Base-by-base conservation (phyloP, 495 filamentous ascomycete species). In the Talaromyces ruber region DNA sequence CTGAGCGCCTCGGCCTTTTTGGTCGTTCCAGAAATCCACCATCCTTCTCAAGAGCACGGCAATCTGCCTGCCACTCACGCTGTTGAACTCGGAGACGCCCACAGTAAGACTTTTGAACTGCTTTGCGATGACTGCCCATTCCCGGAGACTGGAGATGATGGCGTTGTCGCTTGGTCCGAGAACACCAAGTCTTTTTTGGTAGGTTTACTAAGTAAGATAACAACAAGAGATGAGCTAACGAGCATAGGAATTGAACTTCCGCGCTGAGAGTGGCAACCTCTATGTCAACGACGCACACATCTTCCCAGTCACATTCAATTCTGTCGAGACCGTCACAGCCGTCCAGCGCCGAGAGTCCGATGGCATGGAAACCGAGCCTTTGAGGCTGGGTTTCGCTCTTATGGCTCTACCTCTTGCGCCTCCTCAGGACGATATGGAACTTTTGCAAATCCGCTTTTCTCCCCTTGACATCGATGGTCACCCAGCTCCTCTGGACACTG, bases 71-170 rank as follows among this genome's bases (percentile, higher is more conserved):
- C 72, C 34, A 50, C 72, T 51, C 64, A 72, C 25, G 71, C 73
- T 0, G 24, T 76, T 30, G 64, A 70, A 37, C 53, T 70, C n/a
- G 64, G 70, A 30, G 67, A 74, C 25, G 64, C 69, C 7, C 68
- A 67, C 32, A 67, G 70, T 53, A 67, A 72, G 52, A 63, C 67
- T 5, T 62, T 83, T 45, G 68, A 71, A 11, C 64, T 83, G 9
- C 67, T 72, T 43, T 83, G 81, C 66, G 71, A 72, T 24, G 76
- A 76, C 26, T 83, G 81, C 59, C 79, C 77, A 0, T 78, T 76
- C 72, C 76, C 68, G 39, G 67, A 69, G 67, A 63, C 68, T 22
- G 66, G 63, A 9, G 63, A 69, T 14, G 67, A 73, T 62, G 75
- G 74, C 5, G 60, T 60, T 21, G 68, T 71, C 66, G 71, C 64